Evolutionary conservation across 1,284 basidiomycete genomes (phyloP), one percentile per base, ranked within the genome.

Genomic region (Apiotrichum porosum): DNA sequence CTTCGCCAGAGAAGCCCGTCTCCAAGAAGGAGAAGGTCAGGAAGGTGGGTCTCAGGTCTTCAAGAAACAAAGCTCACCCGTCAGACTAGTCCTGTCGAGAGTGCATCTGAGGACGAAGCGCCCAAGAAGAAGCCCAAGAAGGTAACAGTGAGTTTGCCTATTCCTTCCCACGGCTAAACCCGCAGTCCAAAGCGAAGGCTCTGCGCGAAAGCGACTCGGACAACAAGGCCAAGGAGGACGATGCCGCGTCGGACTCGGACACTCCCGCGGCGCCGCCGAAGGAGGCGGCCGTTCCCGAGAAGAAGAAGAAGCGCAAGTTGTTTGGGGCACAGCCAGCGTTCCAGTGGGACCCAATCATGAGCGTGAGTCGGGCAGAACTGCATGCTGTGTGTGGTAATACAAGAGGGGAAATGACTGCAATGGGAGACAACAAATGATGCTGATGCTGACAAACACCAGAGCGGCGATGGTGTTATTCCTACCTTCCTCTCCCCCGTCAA

Each of bases 391-490:
- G 10, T 21, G 21, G 13, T 22, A 31, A 33, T 46, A 24, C 28
- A 33, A 26, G 22, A n/a, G 23, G 17, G 26, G 34, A 18, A 13
- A 28, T 28, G 6, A 37, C 26, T 28, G 12, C 12, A 12, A 28
- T 28, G 26, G 12, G 26, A n/a, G n/a, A 17, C n/a, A 26, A 4
- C 12, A 40, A n/a, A 19, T 26, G 18, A 15, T 17, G 37, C 17
- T 32, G 18, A 39, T 23, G 40, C 38, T 50, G 22, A 48, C 26
- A 15, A 3, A 9, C n/a, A n/a, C 10, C 52, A 71, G 69, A 66
- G 64, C 47, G 69, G 64, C n/a, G 68, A 69, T 53, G 66, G 69
- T 6, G 63, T 69, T 17, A 71, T 71, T 37, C 69, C 69, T 0
- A 41, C 61, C 0, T 58, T 46, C 35, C 49, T 71, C 21, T 68